Base-by-base conservation (phyloP, 805 yeast genomes). In the Lipomyces anomalus region DNA sequence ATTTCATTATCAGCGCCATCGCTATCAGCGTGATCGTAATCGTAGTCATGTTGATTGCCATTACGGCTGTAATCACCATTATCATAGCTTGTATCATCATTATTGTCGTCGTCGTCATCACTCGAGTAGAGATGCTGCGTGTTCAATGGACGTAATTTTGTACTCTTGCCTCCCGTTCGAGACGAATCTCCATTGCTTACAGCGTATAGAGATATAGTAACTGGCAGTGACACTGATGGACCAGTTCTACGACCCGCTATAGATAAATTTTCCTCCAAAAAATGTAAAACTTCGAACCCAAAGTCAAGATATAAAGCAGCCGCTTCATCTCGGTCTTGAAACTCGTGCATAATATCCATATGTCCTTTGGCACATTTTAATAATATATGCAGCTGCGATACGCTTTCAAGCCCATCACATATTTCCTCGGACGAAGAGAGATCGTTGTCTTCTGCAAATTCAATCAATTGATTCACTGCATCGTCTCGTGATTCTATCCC, bases 31-130 rank as follows among this genome's bases (percentile, higher is more conserved):
- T 26, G 30, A 13, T 13, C 30, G 30, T 9, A 9, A 13, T 9
- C 30, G 30, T 9, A 9, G 30, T 9, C 30, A 13, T 13, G 30
- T 9, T 9, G 11, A 9, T 13, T 9, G 30, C 30, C 30, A 9
- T 13, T 9, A 9, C 30, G 30, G 9, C 30, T 9, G 30, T 26
- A 9, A 13, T 26, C 11, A 9, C 30, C 11, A 13, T 26, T 9
- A 9, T 9, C 30, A 26, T 13, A 13, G 11, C 11, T 13, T 26
- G 30, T 38, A 7, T 43, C 47, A 16, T 18, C 3, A 16, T 46
- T 47, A 21, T 37, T 42, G 11, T 46, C 46, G n/a, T 30, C 52
- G 11, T n/a, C n/a, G 28, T 24, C 16, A 17, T 35, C 37, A 6
- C n/a, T 26, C 24, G 30, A 23, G 9, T 24, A 26, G 11, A 26